phyloP scores from a whole-genome alignment of 208 protist genomes.

The Eutreptiella sp. region DNA sequence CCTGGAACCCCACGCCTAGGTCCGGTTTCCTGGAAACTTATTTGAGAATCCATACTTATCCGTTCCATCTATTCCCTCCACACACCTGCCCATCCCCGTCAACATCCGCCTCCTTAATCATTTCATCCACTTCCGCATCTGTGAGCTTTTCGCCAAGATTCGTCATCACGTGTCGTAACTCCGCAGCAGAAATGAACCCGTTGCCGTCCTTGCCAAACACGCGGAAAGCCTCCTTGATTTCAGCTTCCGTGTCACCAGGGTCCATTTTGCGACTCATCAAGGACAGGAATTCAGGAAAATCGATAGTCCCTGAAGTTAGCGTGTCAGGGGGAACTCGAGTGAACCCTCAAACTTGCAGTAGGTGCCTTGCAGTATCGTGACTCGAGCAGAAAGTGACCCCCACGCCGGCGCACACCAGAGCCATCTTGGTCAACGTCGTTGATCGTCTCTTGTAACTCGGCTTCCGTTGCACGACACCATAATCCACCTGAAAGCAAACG shows the following conservation, averaged over 20 bases:
- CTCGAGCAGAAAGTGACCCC: too few species aligned
- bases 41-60: too few species aligned
- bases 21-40: too few species aligned
- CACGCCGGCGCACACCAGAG: too few species aligned
- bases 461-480: too few species aligned
- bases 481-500: too few species aligned
- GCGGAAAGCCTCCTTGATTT: slow-evolving; percentile 83
- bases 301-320: slow-evolving; percentile 88
- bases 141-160: slow-evolving; percentile 81
- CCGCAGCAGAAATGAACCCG: slow-evolving; percentile 79
- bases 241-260: slow-evolving; percentile 74
- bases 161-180: slow-evolving; percentile 84
- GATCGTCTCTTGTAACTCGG: slow-evolving; percentile 89
- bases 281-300: slow-evolving; percentile 71
- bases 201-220: slow-evolving; percentile 86
- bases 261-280: slow-evolving; percentile 73
- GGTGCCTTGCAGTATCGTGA: too few species aligned
- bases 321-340: too few species aligned
- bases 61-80: too few species aligned
- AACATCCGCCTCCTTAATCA: slow-evolving; percentile 67
- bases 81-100: slow-evolving; percentile 68
- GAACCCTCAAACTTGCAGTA: too few species aligned
- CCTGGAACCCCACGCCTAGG: too few species aligned
- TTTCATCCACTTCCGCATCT: slow-evolving; percentile 69
- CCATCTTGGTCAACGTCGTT: slow-evolving; percentile 89